phyloP scores from a whole-genome alignment of 352 stramenopile genomes.

The Peronospora destructor region DNA sequence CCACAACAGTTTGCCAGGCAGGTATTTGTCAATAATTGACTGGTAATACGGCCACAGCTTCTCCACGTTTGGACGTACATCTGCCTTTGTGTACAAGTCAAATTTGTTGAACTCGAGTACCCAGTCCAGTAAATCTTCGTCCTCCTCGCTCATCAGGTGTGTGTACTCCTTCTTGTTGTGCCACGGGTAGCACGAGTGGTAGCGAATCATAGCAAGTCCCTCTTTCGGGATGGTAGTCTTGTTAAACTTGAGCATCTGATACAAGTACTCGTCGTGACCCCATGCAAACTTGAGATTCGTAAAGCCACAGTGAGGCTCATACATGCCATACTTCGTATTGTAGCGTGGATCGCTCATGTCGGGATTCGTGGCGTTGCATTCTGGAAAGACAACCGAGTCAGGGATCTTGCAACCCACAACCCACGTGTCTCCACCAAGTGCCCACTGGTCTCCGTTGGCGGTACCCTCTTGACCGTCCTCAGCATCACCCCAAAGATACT shows the following conservation, averaged over 20 bases:
- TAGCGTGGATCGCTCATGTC: conserved; percentile 83
- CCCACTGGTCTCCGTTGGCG: conserved; percentile 86
- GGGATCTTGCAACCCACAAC: conserved; percentile 88
- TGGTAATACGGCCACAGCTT: conserved; percentile 90
- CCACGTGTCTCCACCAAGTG: conserved; percentile 90
- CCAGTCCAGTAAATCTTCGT: conserved; percentile 86
- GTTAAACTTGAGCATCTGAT: conserved; percentile 90
- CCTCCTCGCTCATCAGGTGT: conserved; percentile 82
- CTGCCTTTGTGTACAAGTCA: conserved; percentile 91
- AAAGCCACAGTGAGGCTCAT: conserved; percentile 84
- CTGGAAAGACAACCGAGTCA: conserved; percentile 83
- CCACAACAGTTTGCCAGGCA: conserved; percentile 31
- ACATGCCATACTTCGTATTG: conserved; percentile 86
- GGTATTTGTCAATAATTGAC: conserved; percentile 89
- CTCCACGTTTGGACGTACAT: conserved; percentile 67
- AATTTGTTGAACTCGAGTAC: conserved; percentile 92
- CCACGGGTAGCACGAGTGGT: conserved; percentile 91
- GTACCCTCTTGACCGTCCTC: conserved; percentile 86
- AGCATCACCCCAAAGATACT: conserved; percentile 86
- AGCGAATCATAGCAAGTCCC: conserved; percentile 90
- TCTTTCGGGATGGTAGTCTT: conserved; percentile 79
- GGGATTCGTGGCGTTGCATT: conserved; percentile 87
- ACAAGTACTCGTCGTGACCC: conserved; percentile 93
- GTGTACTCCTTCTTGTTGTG: conserved; percentile 90
- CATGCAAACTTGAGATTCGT: conserved; percentile 87